Percentiles rank a stretch among this genome's conserved stretches.
phyloP scores from a whole-genome alignment of 2,329 filamentous ascomycete genomes.

The Xylariaceae sp. region DNA sequence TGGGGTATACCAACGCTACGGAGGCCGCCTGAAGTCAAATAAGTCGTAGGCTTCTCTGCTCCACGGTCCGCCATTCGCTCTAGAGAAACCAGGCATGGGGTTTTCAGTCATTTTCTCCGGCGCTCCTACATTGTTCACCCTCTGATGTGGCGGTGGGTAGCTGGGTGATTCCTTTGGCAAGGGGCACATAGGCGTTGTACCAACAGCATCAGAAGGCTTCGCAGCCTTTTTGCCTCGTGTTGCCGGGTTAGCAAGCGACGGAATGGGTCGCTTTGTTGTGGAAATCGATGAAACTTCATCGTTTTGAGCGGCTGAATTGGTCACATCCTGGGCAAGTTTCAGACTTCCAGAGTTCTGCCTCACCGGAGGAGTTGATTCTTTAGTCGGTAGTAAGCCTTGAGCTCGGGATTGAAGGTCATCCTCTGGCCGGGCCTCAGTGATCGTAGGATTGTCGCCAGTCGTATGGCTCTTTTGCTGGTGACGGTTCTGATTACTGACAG shows the following conservation, averaged over 20 bases:
- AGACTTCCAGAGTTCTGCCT: conserved; percentile 6
- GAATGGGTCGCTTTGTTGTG: conserved; percentile 2
- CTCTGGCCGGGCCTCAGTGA: neutral
- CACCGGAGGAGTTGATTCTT: neutral
- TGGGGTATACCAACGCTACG: conserved; percentile 11
- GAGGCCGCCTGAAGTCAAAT: conserved; percentile 55
- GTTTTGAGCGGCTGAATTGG: neutral
- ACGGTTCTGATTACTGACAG: neutral
- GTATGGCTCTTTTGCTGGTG: neutral
- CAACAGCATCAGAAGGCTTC: conserved; percentile 45
- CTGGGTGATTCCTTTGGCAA: conserved; percentile 20
- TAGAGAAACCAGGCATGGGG: conserved; percentile 41
- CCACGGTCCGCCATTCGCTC: conserved; percentile 58
- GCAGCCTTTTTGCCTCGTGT: conserved; percentile 50
- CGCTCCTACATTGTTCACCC: conserved; percentile 5
- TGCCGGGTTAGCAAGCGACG: conserved; percentile 29
- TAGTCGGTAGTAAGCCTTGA: neutral
- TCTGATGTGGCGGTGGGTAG: conserved; percentile 5
- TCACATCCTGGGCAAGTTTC: neutral
- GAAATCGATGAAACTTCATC: conserved; percentile 1
- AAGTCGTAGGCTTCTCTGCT: conserved; percentile 63
- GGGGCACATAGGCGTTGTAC: conserved; percentile 39
- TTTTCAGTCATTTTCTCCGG: conserved; percentile 9
- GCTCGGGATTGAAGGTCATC: neutral
- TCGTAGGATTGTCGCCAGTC: neutral